Percentiles rank a stretch among this genome's conserved stretches.
phyloP scores from a whole-genome alignment of 1,284 basidiomycete species.

The Tetrapyrgos nigripes region DNA sequence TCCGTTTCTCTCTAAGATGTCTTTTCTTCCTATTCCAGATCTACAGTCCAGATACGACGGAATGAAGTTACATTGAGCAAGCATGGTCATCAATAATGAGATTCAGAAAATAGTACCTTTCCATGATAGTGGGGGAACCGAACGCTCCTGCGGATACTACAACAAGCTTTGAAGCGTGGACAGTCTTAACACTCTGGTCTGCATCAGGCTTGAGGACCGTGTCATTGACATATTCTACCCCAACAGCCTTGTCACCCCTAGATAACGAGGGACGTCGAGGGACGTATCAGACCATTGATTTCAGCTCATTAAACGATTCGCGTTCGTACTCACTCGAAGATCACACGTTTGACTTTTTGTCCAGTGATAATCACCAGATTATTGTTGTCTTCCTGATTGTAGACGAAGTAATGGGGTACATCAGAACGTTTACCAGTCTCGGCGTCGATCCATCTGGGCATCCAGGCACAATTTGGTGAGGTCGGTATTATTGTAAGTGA shows the following conservation, averaged over 20 bases:
- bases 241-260: constrained; percentile 28
- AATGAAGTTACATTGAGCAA: too few species aligned
- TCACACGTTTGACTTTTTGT: constrained; percentile 35
- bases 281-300: neutral
- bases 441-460: constrained; percentile 40
- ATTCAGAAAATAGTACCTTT: constrained; percentile 28
- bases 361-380: constrained; percentile 35
- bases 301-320: neutral
- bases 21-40: constrained; percentile 41
- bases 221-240: too few species aligned
- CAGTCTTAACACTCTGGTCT: too few species aligned
- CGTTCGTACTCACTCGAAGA: constrained; percentile 36
- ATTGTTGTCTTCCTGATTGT: constrained; percentile 38
- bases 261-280: neutral
- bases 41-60: constrained; percentile 20
- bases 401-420: constrained; percentile 48
- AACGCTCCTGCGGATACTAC: too few species aligned
- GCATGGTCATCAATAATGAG: neutral
- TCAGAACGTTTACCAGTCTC: constrained; percentile 49
- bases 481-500: neutral
- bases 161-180: too few species aligned
- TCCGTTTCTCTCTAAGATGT: constrained; percentile 38
- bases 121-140: constrained; percentile 59
- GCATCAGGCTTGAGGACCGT: too few species aligned
- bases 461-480: too few species aligned